Evolutionary conservation across 2,329 filamentous ascomycete genomes (phyloP), one percentile per base, ranked within the genome.

Genomic region (Penicillium vulpinum): DNA sequence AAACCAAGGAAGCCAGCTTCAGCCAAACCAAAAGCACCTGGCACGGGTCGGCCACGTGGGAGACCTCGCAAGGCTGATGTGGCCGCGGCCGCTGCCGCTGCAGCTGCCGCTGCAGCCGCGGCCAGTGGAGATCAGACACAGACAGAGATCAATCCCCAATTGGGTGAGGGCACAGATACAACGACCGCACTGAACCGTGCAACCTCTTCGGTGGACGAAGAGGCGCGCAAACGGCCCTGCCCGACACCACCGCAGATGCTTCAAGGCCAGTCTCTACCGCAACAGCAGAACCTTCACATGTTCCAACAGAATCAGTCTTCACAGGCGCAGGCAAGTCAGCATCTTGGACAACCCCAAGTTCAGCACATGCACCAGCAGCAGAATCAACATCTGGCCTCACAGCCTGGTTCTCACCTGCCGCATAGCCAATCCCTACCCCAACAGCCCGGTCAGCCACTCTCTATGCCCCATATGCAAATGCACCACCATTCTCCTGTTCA

Each of bases 31-130:
- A 64, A 61, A 40, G 24, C 54, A 28, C 56, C 64, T 10, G 68
- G 69, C 5, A 73, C 70, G 0, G 70, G 70, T 7, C 66, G 71
- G 11, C 70, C 69, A 15, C 70, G 71, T 29, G 71, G 71, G 18
- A 62, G 71, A 45, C 71, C 71, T 51, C 69, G 69, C 7, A 73
- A 73, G 57, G 69, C 65, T 2, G 70, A 73, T 59, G 62, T 72
- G 26, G 63, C 65, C 5, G 70, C 70, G 26, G 63, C 65, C 5
- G 70, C 70, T 4, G 64, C 68, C 18, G 51, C 65, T 31, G 60
- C 64, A 0, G 69, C 66, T 5, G 66, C 61, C 1, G 66, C 66
- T 0, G 70, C 68, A 0, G 67, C 61, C 9, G 65, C 67, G 2
- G 59, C 60, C 9, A 58, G 51, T 39, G 62, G 63, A 6, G 67